These are phyloP conservation scores for Colletotrichum lentis DNA, from an alignment of 2,329 filamentous ascomycete species.

Conservation along the genomic window DNA sequence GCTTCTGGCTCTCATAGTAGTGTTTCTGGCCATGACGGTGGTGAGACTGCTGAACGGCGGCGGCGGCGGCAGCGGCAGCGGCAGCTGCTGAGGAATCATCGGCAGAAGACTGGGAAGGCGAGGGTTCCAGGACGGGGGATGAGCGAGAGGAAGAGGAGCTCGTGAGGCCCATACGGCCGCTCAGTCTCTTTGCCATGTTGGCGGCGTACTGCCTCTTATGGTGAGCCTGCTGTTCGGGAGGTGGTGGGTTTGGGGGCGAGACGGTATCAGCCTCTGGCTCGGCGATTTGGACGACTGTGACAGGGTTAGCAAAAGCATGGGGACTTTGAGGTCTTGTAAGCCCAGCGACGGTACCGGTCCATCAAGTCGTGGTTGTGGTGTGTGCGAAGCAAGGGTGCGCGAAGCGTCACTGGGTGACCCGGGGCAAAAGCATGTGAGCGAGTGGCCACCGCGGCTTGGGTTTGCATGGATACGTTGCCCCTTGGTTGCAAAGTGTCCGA, in stretches of 20 bases:
- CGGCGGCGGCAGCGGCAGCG: background rate
- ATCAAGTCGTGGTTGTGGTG: conserved; percentile 21
- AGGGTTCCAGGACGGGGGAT: conserved; percentile 52
- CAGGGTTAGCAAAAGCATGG: conserved; percentile 35
- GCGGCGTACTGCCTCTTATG: conserved; percentile 56
- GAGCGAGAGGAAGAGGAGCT: conserved; percentile 56
- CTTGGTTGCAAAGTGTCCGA: background rate
- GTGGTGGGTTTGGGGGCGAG: conserved; percentile 38
- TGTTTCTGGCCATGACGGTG: conserved; percentile 49
- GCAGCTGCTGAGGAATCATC: conserved; percentile 41
- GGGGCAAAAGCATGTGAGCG: conserved; percentile 7
- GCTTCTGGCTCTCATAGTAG: conserved; percentile 57
- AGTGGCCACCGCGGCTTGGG: conserved; percentile 12
- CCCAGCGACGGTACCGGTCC: conserved; percentile 35
- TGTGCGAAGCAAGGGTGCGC: conserved; percentile 6
- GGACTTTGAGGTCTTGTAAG: conserved; percentile 11
- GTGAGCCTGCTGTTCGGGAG: conserved; percentile 48
- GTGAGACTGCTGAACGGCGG: conserved; percentile 39
- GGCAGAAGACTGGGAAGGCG: conserved; percentile 41
- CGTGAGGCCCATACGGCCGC: conserved; percentile 47
- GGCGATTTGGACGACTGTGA: conserved; percentile 64
- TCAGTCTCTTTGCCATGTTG: conserved; percentile 54
- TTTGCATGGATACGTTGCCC: conserved; percentile 6
- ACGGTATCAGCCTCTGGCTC: conserved; percentile 52
- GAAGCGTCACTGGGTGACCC: conserved; percentile 41